Evolutionary conservation across 139 green algal species (phyloP).

Genomic region (Spirogloea muscicola): DNA sequence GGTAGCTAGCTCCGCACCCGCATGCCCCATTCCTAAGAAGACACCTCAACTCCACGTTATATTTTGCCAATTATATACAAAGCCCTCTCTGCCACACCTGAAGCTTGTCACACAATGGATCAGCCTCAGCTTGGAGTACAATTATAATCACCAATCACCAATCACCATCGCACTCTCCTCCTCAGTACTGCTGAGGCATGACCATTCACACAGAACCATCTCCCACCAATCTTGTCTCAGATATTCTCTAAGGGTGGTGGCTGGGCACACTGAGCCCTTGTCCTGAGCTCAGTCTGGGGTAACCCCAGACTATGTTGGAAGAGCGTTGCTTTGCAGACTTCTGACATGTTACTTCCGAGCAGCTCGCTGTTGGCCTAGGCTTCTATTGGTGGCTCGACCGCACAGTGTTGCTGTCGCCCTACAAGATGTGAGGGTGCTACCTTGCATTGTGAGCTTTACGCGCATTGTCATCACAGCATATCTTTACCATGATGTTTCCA

Average conservation of each 20-base stretch:
- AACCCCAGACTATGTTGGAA: background rate
- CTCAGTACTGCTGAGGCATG: background rate
- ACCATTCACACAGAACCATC: background rate
- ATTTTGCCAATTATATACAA: too few species aligned
- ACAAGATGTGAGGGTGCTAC: background rate
- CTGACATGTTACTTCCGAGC: background rate
- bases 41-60: background rate
- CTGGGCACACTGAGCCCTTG: background rate
- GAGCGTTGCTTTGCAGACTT: background rate
- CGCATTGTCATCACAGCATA: too few species aligned
- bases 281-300: background rate
- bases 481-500: background rate
- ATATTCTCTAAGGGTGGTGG: background rate
- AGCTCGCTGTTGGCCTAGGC: conserved; percentile 9
- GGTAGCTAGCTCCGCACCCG: conserved; percentile 24
- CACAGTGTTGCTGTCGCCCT: conserved; percentile 1
- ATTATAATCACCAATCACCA: too few species aligned
- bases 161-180: background rate
- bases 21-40: conserved; percentile 2
- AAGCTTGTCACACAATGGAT: too few species aligned
- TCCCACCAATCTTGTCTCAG: background rate
- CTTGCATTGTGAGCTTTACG: background rate
- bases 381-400: conserved; percentile 11
- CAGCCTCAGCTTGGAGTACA: too few species aligned
- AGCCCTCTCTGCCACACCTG: too few species aligned